Conservation (phyloP, 441 rosid genomes). For the Eruca vesicaria region DNA sequence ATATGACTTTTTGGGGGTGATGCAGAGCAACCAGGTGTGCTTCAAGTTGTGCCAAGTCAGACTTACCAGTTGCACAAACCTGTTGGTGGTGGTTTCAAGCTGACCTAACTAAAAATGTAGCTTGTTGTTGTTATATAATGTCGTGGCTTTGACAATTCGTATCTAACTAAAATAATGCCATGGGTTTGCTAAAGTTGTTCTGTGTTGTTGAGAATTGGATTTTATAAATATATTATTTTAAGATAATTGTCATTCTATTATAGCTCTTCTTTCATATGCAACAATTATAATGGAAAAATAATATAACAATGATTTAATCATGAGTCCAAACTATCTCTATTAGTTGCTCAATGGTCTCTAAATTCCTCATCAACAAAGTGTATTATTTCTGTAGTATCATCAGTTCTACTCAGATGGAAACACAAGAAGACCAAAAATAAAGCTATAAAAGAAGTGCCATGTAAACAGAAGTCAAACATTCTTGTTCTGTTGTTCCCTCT, state of each 20-base stretch:
- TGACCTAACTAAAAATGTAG: not conserved
- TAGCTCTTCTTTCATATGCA: not conserved
- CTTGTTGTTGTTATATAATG: conserved; percentile 9
- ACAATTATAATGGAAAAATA: not conserved
- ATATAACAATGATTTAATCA: not conserved
- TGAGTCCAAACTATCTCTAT: not conserved
- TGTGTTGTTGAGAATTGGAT: conserved; percentile 2
- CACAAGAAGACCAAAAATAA: not conserved
- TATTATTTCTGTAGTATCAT: not conserved
- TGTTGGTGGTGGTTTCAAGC: conserved; percentile 26
- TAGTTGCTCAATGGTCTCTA: not conserved
- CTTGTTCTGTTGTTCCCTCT: conserved; percentile 6
- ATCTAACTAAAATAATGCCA: conserved; percentile 22
- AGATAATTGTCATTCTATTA: not conserved
- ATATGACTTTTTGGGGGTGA: not conserved
- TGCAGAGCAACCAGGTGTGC: conserved; percentile 84
- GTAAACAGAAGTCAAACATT: conserved; percentile 24
- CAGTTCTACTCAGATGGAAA: not conserved
- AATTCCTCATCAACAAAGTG: not conserved
- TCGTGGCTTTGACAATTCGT: not conserved
- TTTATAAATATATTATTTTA: not conserved
- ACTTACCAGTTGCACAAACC: conserved; percentile 60
- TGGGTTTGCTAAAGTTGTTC: not conserved
- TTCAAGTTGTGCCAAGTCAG: conserved; percentile 70
- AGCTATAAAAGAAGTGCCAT: conserved; percentile 30